These are phyloP conservation scores for Penicillium vulpinum DNA, from an alignment of 2,329 filamentous ascomycete species.

Conservation along the genomic window DNA sequence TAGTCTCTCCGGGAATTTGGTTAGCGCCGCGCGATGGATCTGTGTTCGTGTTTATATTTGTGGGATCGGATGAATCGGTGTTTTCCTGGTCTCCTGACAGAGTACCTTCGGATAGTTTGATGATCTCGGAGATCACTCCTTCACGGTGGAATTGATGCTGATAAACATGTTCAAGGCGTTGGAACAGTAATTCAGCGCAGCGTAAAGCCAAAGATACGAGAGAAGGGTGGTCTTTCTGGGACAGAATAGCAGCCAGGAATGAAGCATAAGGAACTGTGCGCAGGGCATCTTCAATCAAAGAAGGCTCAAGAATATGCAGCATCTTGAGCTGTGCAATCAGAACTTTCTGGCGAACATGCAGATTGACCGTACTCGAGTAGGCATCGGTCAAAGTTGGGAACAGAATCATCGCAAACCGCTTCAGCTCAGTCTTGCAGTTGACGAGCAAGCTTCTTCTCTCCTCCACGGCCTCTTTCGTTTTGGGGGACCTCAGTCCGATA, in stretches of 20 bases:
- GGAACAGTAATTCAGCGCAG: conserved; percentile 82
- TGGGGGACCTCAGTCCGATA: conserved; percentile 36
- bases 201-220: conserved; percentile 85
- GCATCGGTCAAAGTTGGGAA: conserved; percentile 94
- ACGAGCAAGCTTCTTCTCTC: conserved; percentile 79
- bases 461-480: conserved; percentile 61
- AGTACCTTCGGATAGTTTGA: conserved; percentile 65
- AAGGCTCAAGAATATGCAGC: conserved; percentile 87
- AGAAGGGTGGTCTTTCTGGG: conserved; percentile 87
- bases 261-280: conserved; percentile 91
- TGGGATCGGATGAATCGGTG: conserved; percentile 1
- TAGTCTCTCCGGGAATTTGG: conserved; percentile 14
- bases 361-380: conserved; percentile 95
- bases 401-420: conserved; percentile 87
- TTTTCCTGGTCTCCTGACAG: conserved; percentile 30
- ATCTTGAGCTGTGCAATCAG: conserved; percentile 96
- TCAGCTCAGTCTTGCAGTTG: conserved; percentile 81
- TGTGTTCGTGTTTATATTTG: not conserved
- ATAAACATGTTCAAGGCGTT: conserved; percentile 82
- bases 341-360: conserved; percentile 92
- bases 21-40: conserved; percentile 17
- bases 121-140: conserved; percentile 89
- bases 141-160: conserved; percentile 96
- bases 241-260: conserved; percentile 90
- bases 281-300: conserved; percentile 80